Percentiles rank a stretch among this genome's conserved stretches.
These are phyloP conservation scores for Ascoidea rubescens DNA, from an alignment of 805 yeast genomes.

Conservation along the genomic window DNA sequence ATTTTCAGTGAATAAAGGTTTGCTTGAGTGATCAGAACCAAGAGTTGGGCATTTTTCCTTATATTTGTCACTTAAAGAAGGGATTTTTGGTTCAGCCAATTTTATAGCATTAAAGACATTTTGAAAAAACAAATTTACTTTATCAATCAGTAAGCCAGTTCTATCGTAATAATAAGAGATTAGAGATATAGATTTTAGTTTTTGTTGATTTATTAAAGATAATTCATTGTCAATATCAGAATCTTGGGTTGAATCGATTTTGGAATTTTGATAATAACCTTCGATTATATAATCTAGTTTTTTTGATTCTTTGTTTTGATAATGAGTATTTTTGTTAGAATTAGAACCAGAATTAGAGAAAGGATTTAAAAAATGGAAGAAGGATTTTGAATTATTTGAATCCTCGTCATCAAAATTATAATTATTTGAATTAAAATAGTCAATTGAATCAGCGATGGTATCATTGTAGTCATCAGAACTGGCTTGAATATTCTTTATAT, in stretches of 20 bases:
- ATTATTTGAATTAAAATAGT: too few species aligned
- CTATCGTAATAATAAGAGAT: background rate
- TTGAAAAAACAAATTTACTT: too few species aligned
- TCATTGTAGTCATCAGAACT: too few species aligned
- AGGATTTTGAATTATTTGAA: background rate
- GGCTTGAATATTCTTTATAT: too few species aligned
- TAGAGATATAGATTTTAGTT: background rate
- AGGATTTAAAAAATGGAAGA: background rate
- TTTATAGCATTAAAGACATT: too few species aligned
- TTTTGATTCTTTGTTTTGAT: too few species aligned
- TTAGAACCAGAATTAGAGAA: background rate
- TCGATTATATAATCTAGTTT: too few species aligned
- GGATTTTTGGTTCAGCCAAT: background rate
- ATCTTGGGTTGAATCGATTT: background rate
- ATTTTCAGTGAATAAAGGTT: slow-evolving; percentile 34
- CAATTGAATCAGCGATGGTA: too few species aligned
- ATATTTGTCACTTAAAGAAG: background rate
- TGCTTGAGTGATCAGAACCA: slow-evolving; percentile 6
- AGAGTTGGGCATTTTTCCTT: background rate
- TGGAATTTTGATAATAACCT: too few species aligned
- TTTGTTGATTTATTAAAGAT: background rate
- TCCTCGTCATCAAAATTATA: background rate
- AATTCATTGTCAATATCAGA: background rate
- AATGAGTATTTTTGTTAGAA: background rate
- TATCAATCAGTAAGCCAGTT: background rate